Evolutionary conservation across 1,284 basidiomycete species (phyloP), one percentile per base, ranked within the genome.

Genomic region (Leccinum fuscescens): DNA sequence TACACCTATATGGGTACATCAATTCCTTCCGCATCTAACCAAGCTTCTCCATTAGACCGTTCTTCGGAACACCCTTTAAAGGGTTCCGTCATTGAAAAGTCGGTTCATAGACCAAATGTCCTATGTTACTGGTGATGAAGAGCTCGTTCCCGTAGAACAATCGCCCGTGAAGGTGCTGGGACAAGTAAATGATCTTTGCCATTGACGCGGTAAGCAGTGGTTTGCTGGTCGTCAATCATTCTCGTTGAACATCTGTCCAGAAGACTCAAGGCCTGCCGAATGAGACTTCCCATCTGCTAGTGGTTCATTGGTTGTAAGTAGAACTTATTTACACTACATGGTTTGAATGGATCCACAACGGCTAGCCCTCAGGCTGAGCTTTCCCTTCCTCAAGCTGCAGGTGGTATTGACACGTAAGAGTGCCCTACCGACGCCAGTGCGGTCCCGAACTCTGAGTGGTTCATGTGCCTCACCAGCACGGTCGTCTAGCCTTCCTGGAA

Each of bases 391-490:
- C 39, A 5, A 11, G 11, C 39, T 42, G 39, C 39, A 42, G 39
- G 39, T 11, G 39, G 1, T 11, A 42, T 42, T 17, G 5, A 9
- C 39, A 17, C n/a, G 4, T 42, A n/a, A 42, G 39, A 11, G 9
- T 42, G 39, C n/a, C 8, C n/a, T 17, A 9, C 39, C 9, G 39
- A 42, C n/a, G n/a, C 5, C 39, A 42, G n/a, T 9, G 9, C 8
- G 9, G 9, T 17, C 39, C 17, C 9, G 5, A 11, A 39, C 39
- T 42, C 39, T 17, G n/a, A 0, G 44, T 80, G 77, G 76, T 70
- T n/a, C 15, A n/a, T 15, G 57, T 78, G 77, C 58, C 62, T 79
- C 37, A 72, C 74, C 33, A 78, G 77, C 59, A 77, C 72, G 0
- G 69, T 77, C 4, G 74, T 76, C 5, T 77, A 79, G 33, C 71